Evolutionary conservation across 78 protist species (phyloP), one percentile per base, ranked within the genome.

Genomic region (Mantamonas sphyraenae): DNA sequence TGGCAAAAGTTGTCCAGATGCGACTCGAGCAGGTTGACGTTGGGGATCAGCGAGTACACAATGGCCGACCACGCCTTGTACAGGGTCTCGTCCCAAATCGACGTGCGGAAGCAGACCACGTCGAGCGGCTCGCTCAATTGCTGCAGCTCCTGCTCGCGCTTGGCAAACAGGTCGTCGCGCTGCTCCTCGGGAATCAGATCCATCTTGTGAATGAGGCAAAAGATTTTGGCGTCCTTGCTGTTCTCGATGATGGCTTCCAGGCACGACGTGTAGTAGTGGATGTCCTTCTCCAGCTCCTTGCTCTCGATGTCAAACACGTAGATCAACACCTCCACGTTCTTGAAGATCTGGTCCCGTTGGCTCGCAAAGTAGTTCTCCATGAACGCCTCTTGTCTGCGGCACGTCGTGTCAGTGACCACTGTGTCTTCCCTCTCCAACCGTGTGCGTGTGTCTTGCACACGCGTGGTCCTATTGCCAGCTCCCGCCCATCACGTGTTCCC

Each of bases 71-170:
- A 89, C 24, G 97, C 97, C 76, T 73, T 72, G 91, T 93, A 95
- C 31, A 95, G 87, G 0, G 97, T 89, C 75, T 95, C 98, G 68
- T 95, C 98, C 98, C 98, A 95, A 59, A 95, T 95, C 43, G 93
- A 85, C 17, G 98, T 91, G 43, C 64, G 51, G 79, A 86, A 93
- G 81, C 95, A 89, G 4, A 79, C 47, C n/a, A 88, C 65, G 47
- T 66, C 62, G 30, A 80, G 68, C 37, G 86, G 89, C 37, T 60
- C 59, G 7, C 95, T 79, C 3, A 81, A 38, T n/a, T 58, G 64
- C 79, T 73, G 24, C 24, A 91, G 77, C 51, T 93, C 91, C 14
- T 35, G 35, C 56, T 78, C 84, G 24, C 81, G 58, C 40, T 84
- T 69, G 50, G 30, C 47, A 47, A 80, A 88, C 16, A 47, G 28